Percentiles rank a stretch among this genome's conserved stretches.
Conservation (phyloP, 2,329 filamentous ascomycete species). For the Beauveria pseudobassiana region DNA sequence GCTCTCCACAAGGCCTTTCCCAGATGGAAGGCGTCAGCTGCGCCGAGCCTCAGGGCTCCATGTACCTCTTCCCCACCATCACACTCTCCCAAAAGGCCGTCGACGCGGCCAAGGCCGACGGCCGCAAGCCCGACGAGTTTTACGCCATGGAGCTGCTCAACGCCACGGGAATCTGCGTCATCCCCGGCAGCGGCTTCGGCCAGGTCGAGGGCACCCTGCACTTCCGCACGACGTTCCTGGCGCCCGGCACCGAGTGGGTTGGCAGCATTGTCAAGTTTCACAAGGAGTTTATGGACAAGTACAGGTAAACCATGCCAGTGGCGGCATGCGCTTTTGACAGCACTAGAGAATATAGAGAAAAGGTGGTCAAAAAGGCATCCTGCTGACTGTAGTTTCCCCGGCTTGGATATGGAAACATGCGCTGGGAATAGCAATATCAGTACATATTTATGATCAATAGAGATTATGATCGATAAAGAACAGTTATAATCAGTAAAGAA, state of each 20-base stretch:
- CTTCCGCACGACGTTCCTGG: constrained; percentile 94
- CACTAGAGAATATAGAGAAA: not conserved
- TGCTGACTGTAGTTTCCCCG: too few relatives aligned
- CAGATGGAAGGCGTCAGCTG: constrained; percentile 96
- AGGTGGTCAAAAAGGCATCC: not conserved
- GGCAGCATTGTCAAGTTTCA: constrained; percentile 85
- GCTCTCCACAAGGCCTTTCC: constrained; percentile 81
- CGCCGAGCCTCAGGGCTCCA: constrained; percentile 82
- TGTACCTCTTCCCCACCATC: constrained; percentile 99
- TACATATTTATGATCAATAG: not conserved
- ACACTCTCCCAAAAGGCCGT: constrained; percentile 67
- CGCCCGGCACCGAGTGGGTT: constrained; percentile 93
- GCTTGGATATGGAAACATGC: constrained; percentile 1
- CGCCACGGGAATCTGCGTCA: constrained; percentile 88
- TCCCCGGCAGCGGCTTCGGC: constrained; percentile 87
- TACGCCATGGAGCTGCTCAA: constrained; percentile 89
- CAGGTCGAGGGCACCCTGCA: constrained; percentile 88
- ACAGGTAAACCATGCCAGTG: constrained; percentile 31
- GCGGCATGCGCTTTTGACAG: not conserved
- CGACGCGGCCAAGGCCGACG: constrained; percentile 66
- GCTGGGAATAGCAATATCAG: not conserved
- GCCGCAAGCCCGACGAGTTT: constrained; percentile 78
- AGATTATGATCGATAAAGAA: not conserved
- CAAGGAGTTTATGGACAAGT: constrained; percentile 82
- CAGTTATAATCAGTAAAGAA: not conserved